Evolutionary conservation across 2,329 filamentous ascomycete genomes (phyloP).

Genomic region (Dactylellina parvicollis): DNA sequence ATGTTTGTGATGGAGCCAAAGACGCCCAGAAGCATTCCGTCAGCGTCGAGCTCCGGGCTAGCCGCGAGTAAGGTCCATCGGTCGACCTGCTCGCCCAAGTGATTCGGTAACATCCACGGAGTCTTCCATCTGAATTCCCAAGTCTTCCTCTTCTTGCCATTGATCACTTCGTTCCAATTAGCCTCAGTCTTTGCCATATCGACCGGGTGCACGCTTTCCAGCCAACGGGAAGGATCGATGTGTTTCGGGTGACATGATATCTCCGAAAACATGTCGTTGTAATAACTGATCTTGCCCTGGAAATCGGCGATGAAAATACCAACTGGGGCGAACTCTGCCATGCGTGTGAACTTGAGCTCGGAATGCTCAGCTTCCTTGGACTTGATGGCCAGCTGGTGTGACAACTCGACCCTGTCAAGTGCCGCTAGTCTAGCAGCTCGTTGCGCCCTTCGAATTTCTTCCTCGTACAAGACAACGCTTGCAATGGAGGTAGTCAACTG

Average conservation of each 20-base stretch:
- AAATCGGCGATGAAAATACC: constrained; percentile 86
- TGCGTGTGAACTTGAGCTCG: constrained; percentile 81
- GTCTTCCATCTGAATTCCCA: constrained; percentile 54
- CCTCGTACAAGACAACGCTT: constrained; percentile 82
- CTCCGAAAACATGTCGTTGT: constrained; percentile 78
- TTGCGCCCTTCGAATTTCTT: constrained; percentile 80
- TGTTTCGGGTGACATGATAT: constrained; percentile 44
- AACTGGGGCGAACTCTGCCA: constrained; percentile 85
- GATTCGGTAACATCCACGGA: constrained; percentile 34
- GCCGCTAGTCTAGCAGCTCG: constrained; percentile 78
- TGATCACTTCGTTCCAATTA: constrained; percentile 42
- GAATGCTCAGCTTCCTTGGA: constrained; percentile 67
- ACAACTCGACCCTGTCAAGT: constrained; percentile 79
- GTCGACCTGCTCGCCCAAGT: constrained; percentile 46
- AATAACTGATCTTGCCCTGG: constrained; percentile 76
- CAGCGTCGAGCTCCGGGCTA: constrained; percentile 47
- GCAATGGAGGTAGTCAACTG: constrained; percentile 79
- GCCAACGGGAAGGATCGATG: constrained; percentile 42
- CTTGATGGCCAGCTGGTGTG: constrained; percentile 74
- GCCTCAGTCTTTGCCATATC: constrained; percentile 36
- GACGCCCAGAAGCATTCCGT: constrained; percentile 46
- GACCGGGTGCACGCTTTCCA: constrained; percentile 46
- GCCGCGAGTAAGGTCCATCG: constrained; percentile 45
- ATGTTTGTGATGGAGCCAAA: constrained; percentile 55
- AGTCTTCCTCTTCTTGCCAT: constrained; percentile 40